These are phyloP conservation scores for Gamarada debralockiae DNA, from an alignment of 495 filamentous ascomycete genomes.

Conservation along the genomic window DNA sequence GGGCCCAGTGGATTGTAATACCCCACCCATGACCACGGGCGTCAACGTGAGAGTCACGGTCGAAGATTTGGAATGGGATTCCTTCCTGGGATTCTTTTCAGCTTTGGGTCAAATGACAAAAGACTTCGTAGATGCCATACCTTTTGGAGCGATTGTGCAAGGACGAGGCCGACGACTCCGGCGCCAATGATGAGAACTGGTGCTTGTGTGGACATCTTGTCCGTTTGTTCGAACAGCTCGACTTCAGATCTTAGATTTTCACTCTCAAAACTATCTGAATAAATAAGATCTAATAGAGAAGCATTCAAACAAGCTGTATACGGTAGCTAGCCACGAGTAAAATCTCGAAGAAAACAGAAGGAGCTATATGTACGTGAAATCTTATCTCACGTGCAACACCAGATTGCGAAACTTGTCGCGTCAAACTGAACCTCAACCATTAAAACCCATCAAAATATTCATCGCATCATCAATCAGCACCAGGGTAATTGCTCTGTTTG, in stretches of 20 bases:
- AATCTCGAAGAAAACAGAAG: too few species aligned
- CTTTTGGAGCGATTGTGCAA: constrained; percentile 45
- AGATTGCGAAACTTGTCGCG: too few species aligned
- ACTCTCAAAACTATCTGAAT: too few species aligned
- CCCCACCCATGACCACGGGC: constrained; percentile 49
- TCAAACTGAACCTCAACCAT: too few species aligned
- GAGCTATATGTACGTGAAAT: too few species aligned
- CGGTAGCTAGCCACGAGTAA: too few species aligned
- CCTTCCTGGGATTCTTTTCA: neutral
- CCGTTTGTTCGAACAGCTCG: neutral
- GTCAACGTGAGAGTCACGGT: constrained; percentile 43
- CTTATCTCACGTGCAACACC: too few species aligned
- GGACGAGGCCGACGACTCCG: constrained; percentile 50
- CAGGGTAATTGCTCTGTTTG: too few species aligned
- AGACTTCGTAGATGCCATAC: neutral
- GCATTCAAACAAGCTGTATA: neutral
- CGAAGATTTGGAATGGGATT: constrained; percentile 45
- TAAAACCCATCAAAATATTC: too few species aligned
- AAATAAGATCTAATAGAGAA: too few species aligned
- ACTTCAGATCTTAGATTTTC: too few species aligned
- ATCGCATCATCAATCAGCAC: too few species aligned
- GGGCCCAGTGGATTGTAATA: constrained; percentile 48
- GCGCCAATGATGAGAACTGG: constrained; percentile 40
- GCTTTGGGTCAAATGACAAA: neutral
- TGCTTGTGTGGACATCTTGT: neutral